Percentiles rank a stretch among this genome's conserved stretches.
Evolutionary conservation across 2,329 filamentous ascomycete species (phyloP).

Genomic region (Fusarium robinianum): DNA sequence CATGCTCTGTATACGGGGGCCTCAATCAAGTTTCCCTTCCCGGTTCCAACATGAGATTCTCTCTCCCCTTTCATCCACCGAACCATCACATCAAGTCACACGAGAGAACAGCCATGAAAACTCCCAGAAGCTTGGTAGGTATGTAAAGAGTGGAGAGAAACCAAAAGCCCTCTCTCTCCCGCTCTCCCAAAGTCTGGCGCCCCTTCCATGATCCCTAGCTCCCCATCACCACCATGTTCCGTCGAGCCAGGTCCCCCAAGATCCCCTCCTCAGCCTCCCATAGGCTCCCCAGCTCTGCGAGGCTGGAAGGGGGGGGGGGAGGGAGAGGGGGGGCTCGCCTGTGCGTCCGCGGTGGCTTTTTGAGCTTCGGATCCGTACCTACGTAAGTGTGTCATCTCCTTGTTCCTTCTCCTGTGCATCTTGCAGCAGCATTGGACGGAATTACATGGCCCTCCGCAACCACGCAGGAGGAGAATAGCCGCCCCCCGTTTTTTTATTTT

Average conservation of each 20-base stretch:
- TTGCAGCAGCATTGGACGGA: no score
- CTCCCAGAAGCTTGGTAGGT: slow-evolving; percentile 10
- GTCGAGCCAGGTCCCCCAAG: slow-evolving; percentile 29
- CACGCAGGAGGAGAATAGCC: slow-evolving; percentile 7
- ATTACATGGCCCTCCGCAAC: no score
- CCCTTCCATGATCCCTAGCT: slow-evolving; percentile 16
- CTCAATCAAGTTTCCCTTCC: slow-evolving; percentile 22
- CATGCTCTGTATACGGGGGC: no score
- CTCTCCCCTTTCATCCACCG: slow-evolving; percentile 4
- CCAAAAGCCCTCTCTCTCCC: slow-evolving; percentile 12
- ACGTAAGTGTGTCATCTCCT: slow-evolving; percentile 9
- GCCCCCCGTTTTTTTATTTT: no score
- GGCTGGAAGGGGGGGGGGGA: slow-evolving; percentile 28
- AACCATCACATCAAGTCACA: neutral
- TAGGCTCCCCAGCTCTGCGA: slow-evolving; percentile 27
- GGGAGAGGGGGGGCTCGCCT: no score
- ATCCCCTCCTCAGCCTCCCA: slow-evolving; percentile 12
- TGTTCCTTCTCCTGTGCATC: slow-evolving; percentile 9
- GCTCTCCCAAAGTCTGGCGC: slow-evolving; percentile 11
- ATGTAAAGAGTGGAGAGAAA: slow-evolving; percentile 9
- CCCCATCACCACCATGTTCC: slow-evolving; percentile 18
- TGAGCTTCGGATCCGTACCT: slow-evolving; percentile 35
- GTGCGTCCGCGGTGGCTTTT: no score
- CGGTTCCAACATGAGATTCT: slow-evolving; percentile 16
- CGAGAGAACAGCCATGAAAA: slow-evolving; percentile 12